Evolutionary conservation across 441 rosid genomes (phyloP).

Genomic region (Pelargonium australe): DNA sequence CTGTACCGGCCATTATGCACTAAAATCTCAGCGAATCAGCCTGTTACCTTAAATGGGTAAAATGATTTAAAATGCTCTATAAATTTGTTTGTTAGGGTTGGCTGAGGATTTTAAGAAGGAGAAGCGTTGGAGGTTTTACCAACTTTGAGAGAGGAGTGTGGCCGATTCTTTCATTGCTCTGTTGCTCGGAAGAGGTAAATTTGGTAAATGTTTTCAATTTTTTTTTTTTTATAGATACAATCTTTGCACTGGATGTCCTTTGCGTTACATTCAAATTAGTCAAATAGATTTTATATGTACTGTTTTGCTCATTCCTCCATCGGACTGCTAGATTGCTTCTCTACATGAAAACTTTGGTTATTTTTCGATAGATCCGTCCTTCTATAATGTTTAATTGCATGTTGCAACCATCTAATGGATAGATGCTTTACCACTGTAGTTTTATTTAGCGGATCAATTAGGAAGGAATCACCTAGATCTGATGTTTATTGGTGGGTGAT

Average conservation of each 20-base stretch:
- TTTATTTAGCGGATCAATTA: background rate
- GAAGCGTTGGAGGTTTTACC: background rate
- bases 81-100: slow-evolving; percentile 11
- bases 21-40: slow-evolving; percentile 21
- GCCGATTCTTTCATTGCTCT: slow-evolving; percentile 6
- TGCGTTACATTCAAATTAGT: slow-evolving; percentile 4
- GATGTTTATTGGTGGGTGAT: background rate
- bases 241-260: slow-evolving; percentile 4
- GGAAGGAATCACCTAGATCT: background rate
- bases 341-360: background rate
- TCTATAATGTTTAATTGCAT: slow-evolving; percentile 1
- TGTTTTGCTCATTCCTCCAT: slow-evolving; percentile 3
- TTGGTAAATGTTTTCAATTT: slow-evolving; percentile 14
- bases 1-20: slow-evolving; percentile 10
- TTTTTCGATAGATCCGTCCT: background rate
- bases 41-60: slow-evolving; percentile 19
- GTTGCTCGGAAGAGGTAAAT: slow-evolving; percentile 7
- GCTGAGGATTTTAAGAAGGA: background rate
- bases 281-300: slow-evolving; percentile 2
- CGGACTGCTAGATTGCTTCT: slow-evolving; percentile 4
- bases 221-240: slow-evolving; percentile 6
- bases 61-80: slow-evolving; percentile 15
- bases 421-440: background rate
- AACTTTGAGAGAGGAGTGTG: slow-evolving; percentile 5
- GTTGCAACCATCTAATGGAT: background rate